A percentile compares a stretch with the other conserved stretches of the same genome.
phyloP scores from a whole-genome alignment of 1,139 yeast species.

The Wickerhamomyces sp. region DNA sequence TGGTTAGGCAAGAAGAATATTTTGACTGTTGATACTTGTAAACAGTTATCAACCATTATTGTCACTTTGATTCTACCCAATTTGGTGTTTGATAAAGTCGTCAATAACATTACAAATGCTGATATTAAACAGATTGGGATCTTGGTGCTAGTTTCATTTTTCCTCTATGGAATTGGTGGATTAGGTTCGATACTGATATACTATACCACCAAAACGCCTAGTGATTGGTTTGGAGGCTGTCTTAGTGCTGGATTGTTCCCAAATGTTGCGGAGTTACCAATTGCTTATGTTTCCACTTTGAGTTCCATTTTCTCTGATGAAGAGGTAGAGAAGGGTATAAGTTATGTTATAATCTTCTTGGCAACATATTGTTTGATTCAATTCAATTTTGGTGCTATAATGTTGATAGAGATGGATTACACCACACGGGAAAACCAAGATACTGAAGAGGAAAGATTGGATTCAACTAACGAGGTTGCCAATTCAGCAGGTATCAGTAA shows the following conservation, averaged over 20 bases:
- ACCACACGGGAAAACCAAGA: not conserved
- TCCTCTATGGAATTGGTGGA: conserved; percentile 16
- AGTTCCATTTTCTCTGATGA: conserved; percentile 51
- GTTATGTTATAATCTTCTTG: conserved; percentile 73
- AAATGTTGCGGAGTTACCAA: conserved; percentile 13
- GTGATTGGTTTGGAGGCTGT: conserved; percentile 11
- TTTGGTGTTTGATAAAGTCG: conserved; percentile 73
- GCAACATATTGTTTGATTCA: conserved; percentile 53
- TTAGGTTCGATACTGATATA: not conserved
- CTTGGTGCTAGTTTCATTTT: conserved; percentile 27
- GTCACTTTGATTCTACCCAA: conserved; percentile 73
- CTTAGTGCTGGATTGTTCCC: conserved; percentile 11
- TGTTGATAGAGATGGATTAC: conserved; percentile 1
- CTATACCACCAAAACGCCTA: conserved; percentile 4
- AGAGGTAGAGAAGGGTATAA: conserved; percentile 74
- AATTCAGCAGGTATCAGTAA: too few relatives aligned
- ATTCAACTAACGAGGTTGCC: not conserved
- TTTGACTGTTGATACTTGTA: conserved; percentile 67
- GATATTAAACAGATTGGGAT: conserved; percentile 80
- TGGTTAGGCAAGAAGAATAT: conserved; percentile 60
- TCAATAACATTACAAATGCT: conserved; percentile 60
- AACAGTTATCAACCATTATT: conserved; percentile 66
- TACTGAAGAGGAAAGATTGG: not conserved
- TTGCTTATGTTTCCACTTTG: conserved; percentile 11
- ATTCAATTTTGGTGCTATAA: conserved; percentile 42